phyloP scores from a whole-genome alignment of 192 early-diverging fungal species.

The Coemansia sp. region DNA sequence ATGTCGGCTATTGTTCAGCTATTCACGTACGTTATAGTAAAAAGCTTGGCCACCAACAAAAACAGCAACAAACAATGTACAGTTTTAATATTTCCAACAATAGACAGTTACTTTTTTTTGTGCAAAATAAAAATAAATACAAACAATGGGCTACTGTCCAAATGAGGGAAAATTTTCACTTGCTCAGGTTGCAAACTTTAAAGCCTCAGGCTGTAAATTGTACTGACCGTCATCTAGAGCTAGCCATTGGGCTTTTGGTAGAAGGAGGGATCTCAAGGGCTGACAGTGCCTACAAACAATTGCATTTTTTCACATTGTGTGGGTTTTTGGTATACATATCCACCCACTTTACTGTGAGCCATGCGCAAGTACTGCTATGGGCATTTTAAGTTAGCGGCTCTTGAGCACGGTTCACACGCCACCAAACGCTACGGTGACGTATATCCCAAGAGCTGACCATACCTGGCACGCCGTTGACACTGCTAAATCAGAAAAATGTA shows the following conservation, averaged over 20 bases:
- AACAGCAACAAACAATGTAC: not conserved
- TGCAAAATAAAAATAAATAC: not conserved
- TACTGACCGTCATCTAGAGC: not conserved
- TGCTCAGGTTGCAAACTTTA: too few relatives aligned
- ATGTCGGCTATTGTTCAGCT: slow-evolving; percentile 5
- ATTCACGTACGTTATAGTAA: slow-evolving; percentile 1
- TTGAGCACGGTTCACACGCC: too few relatives aligned
- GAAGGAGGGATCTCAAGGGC: too few relatives aligned
- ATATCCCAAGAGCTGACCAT: too few relatives aligned
- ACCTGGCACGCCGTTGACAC: too few relatives aligned
- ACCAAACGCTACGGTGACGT: too few relatives aligned
- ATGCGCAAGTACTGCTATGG: too few relatives aligned
- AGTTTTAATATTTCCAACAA: slow-evolving; percentile 8
- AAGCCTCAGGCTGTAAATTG: too few relatives aligned
- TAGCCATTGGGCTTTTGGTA: too few relatives aligned
- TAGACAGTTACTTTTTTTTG: slow-evolving; percentile 1
- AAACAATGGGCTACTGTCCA: slow-evolving; percentile 1
- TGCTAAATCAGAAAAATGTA: too few relatives aligned
- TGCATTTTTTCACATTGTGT: not conserved
- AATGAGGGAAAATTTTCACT: slow-evolving; percentile 4
- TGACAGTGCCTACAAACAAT: too few relatives aligned
- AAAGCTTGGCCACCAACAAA: not conserved
- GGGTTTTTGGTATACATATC: slow-evolving; percentile 1
- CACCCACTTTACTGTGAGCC: slow-evolving; percentile 4
- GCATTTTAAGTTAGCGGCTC: too few relatives aligned